Percentiles rank a stretch among this genome's conserved stretches.
phyloP scores from a whole-genome alignment of 306 rosid genomes.

The Cucumis sativus region DNA sequence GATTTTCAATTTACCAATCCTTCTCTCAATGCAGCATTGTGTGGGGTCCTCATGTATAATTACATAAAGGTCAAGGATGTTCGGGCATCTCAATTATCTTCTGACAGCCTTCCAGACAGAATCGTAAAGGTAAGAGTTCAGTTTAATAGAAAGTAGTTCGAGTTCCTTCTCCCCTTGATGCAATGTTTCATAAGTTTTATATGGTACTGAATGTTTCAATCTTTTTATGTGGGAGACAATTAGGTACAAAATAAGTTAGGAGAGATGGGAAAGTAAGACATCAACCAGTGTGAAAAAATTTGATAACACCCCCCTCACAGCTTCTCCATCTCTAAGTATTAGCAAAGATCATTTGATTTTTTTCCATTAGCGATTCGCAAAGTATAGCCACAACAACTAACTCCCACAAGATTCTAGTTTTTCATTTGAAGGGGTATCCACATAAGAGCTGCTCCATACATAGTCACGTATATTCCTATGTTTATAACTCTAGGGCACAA shows the following conservation, averaged over 20 bases:
- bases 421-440: not conserved
- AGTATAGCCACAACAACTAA: not conserved
- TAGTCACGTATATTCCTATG: not conserved
- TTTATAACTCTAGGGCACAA: not conserved
- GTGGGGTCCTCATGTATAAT: slow-evolving; percentile 91
- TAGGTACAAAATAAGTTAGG: not conserved
- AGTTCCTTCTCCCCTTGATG: not conserved
- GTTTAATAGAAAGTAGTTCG: not conserved
- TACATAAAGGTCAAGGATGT: slow-evolving; percentile 84
- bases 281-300: not conserved
- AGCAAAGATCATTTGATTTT: not conserved
- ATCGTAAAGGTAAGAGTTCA: slow-evolving; percentile 50
- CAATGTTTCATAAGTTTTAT: not conserved
- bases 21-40: slow-evolving; percentile 45
- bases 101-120: slow-evolving; percentile 56
- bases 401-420: not conserved
- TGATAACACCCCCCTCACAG: not conserved
- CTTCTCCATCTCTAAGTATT: not conserved
- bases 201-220: not conserved
- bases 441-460: not conserved
- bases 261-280: not conserved
- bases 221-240: not conserved
- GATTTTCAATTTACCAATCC: not conserved
- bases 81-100: slow-evolving; percentile 56
- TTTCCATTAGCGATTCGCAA: not conserved